phyloP scores from a whole-genome alignment of 202 grass and related monocot genomes.

The Panicum virgatum region DNA sequence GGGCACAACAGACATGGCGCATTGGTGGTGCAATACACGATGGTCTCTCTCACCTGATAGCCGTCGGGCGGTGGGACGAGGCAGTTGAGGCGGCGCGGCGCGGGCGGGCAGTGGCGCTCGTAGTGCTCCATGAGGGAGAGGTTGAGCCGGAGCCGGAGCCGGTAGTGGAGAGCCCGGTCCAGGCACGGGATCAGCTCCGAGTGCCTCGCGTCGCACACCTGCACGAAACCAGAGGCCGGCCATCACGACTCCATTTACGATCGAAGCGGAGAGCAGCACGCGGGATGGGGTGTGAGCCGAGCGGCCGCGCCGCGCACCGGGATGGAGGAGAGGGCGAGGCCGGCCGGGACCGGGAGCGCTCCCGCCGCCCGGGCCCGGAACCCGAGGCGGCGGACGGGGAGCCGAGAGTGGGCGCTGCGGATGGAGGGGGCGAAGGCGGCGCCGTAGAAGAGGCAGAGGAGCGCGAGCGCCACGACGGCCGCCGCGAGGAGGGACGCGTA shows the following conservation, averaged over 20 bases:
- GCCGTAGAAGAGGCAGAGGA: slow-evolving; percentile 85
- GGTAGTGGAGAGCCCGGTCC: slow-evolving; percentile 66
- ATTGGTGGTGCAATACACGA: background rate
- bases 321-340: slow-evolving; percentile 60
- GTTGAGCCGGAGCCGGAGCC: slow-evolving; percentile 64
- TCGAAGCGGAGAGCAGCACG: background rate
- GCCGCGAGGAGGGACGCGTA: slow-evolving; percentile 54
- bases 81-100: slow-evolving; percentile 62
- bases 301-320: slow-evolving; percentile 38
- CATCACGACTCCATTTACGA: background rate
- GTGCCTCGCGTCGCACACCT: slow-evolving; percentile 64
- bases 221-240: background rate
- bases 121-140: slow-evolving; percentile 83
- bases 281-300: background rate
- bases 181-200: slow-evolving; percentile 80
- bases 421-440: slow-evolving; percentile 66
- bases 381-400: slow-evolving; percentile 5
- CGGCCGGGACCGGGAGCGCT: slow-evolving; percentile 28
- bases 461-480: slow-evolving; percentile 53
- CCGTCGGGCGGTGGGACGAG: slow-evolving; percentile 69
- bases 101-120: slow-evolving; percentile 73
- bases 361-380: background rate
- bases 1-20: background rate
- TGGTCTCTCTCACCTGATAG: slow-evolving; percentile 52
- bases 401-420: slow-evolving; percentile 27